Evolutionary conservation across 2,329 filamentous ascomycete genomes (phyloP).

Genomic region (Corynespora cassiicola): DNA sequence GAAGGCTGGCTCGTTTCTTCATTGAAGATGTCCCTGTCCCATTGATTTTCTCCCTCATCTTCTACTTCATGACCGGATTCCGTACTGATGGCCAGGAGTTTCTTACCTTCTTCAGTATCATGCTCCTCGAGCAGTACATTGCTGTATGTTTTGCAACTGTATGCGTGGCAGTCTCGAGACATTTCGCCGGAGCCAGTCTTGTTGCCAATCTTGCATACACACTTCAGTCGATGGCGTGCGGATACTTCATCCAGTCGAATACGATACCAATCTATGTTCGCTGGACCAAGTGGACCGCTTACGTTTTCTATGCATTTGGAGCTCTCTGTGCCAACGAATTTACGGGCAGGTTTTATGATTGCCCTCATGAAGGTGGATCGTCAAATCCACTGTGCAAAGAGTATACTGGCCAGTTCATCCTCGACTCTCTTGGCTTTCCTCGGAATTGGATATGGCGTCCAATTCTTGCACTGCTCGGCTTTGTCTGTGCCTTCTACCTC

Average conservation of each 20-base stretch:
- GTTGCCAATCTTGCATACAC: slow-evolving; percentile 77
- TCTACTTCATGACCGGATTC: slow-evolving; percentile 81
- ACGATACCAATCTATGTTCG: slow-evolving; percentile 79
- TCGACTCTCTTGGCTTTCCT: slow-evolving; percentile 73
- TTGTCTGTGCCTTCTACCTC: slow-evolving; percentile 67
- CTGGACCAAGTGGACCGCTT: slow-evolving; percentile 75
- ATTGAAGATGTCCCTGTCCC: slow-evolving; percentile 78
- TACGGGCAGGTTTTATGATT: slow-evolving; percentile 73
- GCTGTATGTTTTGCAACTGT: slow-evolving; percentile 74
- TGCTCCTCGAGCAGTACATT: slow-evolving; percentile 75
- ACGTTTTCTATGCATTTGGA: slow-evolving; percentile 73
- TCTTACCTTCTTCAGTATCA: slow-evolving; percentile 74
- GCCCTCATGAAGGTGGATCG: slow-evolving; percentile 67
- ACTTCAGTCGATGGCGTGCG: slow-evolving; percentile 75
- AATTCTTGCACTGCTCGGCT: slow-evolving; percentile 68
- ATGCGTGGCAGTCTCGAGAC: slow-evolving; percentile 69
- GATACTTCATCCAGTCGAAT: slow-evolving; percentile 77
- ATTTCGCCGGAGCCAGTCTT: slow-evolving; percentile 74
- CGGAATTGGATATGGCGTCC: slow-evolving; percentile 71
- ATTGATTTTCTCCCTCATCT: slow-evolving; percentile 72
- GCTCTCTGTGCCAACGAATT: slow-evolving; percentile 78
- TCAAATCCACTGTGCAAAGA: slow-evolving; percentile 70
- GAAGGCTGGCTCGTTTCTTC: slow-evolving; percentile 71
- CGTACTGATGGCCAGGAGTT: slow-evolving; percentile 69
- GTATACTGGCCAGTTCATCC: slow-evolving; percentile 73